These are phyloP conservation scores for Pseudozyma pruni DNA, from an alignment of 1,284 basidiomycete species.

Conservation along the genomic window DNA sequence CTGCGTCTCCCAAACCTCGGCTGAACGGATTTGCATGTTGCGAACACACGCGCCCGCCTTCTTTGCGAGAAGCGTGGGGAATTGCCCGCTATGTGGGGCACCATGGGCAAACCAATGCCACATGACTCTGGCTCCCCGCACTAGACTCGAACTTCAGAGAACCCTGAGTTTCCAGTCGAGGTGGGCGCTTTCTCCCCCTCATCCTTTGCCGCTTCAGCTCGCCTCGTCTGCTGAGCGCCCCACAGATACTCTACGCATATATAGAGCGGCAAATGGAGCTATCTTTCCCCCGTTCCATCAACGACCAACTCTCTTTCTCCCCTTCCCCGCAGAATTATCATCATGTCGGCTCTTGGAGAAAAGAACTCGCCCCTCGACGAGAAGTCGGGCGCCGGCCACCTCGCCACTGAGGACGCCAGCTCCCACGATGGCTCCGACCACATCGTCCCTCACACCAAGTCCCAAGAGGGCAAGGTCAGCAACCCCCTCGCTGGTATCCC, in stretches of 20 bases:
- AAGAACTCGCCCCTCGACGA: constrained; percentile 31
- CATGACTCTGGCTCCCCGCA: constrained; percentile 6
- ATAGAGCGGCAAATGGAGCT: not conserved
- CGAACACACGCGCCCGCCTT: constrained; percentile 1
- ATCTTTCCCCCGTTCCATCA: not conserved
- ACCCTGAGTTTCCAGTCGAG: not conserved
- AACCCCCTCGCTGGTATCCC: constrained; percentile 42
- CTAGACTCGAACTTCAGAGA: not conserved
- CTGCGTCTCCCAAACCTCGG: constrained; percentile 3
- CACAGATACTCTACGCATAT: not conserved
- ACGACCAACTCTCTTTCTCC: not conserved
- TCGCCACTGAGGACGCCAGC: constrained; percentile 40
- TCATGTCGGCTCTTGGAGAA: constrained; percentile 29
- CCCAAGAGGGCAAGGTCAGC: constrained; percentile 9
- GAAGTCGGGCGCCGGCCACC: constrained; percentile 10
- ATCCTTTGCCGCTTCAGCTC: too few relatives aligned
- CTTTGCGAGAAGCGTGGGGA: constrained; percentile 7
- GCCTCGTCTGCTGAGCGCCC: too few relatives aligned
- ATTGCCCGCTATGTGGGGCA: not conserved
- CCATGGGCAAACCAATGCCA: not conserved
- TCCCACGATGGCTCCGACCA: constrained; percentile 20
- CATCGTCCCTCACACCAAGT: constrained; percentile 3
- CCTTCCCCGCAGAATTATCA: not conserved
- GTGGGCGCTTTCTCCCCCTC: not conserved
- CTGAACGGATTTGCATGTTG: not conserved